Evolutionary conservation across 2,329 filamentous ascomycete genomes (phyloP).

Genomic region (Colletotrichum coccodes): DNA sequence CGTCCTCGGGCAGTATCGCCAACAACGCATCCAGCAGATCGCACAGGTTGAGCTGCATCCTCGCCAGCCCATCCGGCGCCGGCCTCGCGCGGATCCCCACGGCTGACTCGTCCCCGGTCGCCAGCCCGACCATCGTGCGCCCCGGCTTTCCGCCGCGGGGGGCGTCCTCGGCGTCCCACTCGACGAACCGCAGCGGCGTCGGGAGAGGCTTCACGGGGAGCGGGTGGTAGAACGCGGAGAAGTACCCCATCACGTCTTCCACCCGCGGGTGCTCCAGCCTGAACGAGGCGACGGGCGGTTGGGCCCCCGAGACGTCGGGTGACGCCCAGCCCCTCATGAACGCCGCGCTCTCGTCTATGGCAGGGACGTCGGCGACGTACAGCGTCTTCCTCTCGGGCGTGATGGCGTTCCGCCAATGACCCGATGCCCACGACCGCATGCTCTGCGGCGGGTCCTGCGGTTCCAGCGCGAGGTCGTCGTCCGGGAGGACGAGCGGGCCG

Average conservation of each 20-base stretch:
- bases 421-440: conserved; percentile 59
- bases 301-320: conserved; percentile 35
- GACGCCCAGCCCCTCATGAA: conserved; percentile 56
- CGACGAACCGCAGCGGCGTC: conserved; percentile 52
- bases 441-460: conserved; percentile 62
- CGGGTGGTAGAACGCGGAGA: conserved; percentile 62
- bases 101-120: conserved; percentile 41
- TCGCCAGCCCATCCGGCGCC: conserved; percentile 57
- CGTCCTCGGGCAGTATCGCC: conserved; percentile 63
- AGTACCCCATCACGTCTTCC: conserved; percentile 47
- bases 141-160: conserved; percentile 24
- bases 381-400: conserved; percentile 57
- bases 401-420: conserved; percentile 58
- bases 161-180: conserved; percentile 52
- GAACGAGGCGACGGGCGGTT: conserved; percentile 23
- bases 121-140: conserved; percentile 53
- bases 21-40: conserved; percentile 70
- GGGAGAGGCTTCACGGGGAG: conserved; percentile 58
- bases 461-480: conserved; percentile 66
- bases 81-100: conserved; percentile 63
- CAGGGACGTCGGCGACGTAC: conserved; percentile 62
- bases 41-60: conserved; percentile 65
- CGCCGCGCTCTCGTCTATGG: conserved; percentile 44
- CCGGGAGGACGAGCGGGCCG: conserved; percentile 67
- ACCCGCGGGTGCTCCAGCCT: conserved; percentile 35